Conservation (phyloP, 1,284 basidiomycete species). For the Irpex rosettiformis region DNA sequence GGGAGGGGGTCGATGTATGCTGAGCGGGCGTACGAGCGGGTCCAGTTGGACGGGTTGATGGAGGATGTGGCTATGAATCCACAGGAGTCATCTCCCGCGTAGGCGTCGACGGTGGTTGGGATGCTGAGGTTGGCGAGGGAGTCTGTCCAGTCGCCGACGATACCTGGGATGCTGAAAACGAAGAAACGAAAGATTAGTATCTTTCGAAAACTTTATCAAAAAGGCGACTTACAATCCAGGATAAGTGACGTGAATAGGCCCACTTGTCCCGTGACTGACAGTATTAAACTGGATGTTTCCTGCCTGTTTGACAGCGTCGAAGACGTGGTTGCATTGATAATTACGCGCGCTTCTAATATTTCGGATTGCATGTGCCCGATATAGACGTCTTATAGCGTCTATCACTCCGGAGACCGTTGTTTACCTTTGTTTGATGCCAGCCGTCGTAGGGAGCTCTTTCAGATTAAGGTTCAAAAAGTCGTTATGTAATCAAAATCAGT, state of each 20-base stretch:
- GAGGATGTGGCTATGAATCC: slow-evolving; percentile 58
- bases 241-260: slow-evolving; percentile 44
- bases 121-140: slow-evolving; percentile 45
- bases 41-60: slow-evolving; percentile 65
- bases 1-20: slow-evolving; percentile 68
- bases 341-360: too few relatives aligned
- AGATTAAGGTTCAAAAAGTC: too few relatives aligned
- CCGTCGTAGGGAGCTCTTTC: too few relatives aligned
- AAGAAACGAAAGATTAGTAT: too few relatives aligned
- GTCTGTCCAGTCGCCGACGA: slow-evolving; percentile 50
- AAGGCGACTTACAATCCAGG: slow-evolving; percentile 40
- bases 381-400: too few relatives aligned
- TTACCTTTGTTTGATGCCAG: too few relatives aligned
- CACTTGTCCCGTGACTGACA: slow-evolving; percentile 40
- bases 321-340: too few relatives aligned
- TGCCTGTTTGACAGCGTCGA: slow-evolving; percentile 28
- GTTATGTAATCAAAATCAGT: too few relatives aligned
- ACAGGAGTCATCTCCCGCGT: slow-evolving; percentile 47
- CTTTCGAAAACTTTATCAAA: too few relatives aligned
- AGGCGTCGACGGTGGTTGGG: slow-evolving; percentile 38
- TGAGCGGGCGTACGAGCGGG: slow-evolving; percentile 63
- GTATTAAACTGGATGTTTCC: slow-evolving; percentile 40
- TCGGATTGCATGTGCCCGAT: too few relatives aligned
- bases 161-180: slow-evolving; percentile 43
- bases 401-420: too few relatives aligned